phyloP scores from a whole-genome alignment of 768 basidiomycete species.

The Lactifluus echinatus region DNA sequence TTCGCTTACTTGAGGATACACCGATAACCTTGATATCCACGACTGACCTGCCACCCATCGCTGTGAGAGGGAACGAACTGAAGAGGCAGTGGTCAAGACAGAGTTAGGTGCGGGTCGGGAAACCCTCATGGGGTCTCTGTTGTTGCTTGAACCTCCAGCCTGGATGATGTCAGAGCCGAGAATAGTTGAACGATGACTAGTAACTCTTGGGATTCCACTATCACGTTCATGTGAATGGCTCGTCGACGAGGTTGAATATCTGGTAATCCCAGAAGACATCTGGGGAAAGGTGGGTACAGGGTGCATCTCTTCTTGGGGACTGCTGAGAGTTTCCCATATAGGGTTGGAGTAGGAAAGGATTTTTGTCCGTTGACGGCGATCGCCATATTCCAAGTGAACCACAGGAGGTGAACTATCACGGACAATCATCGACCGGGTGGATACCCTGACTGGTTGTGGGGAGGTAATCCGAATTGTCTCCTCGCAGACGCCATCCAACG shows the following conservation, averaged over 20 bases:
- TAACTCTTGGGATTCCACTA: not conserved
- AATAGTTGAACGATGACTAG: slow-evolving; percentile 15
- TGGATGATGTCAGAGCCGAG: slow-evolving; percentile 29
- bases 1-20: not conserved
- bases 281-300: not conserved
- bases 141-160: not conserved
- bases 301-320: not conserved
- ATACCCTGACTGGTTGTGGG: not conserved
- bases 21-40: not conserved
- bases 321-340: slow-evolving; percentile 8
- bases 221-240: not conserved
- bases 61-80: not conserved
- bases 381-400: not conserved
- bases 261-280: not conserved
- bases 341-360: slow-evolving; percentile 14
- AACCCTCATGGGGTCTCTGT: slow-evolving; percentile 11
- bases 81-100: not conserved
- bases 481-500: not conserved
- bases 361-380: not conserved
- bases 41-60: not conserved
- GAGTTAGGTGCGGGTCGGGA: not conserved
- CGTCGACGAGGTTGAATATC: not conserved
- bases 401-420: not conserved
- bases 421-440: not conserved
- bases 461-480: not conserved